These are phyloP conservation scores for Sphaerulina vaccinii DNA, from an alignment of 2,329 filamentous ascomycete species.

Conservation along the genomic window DNA sequence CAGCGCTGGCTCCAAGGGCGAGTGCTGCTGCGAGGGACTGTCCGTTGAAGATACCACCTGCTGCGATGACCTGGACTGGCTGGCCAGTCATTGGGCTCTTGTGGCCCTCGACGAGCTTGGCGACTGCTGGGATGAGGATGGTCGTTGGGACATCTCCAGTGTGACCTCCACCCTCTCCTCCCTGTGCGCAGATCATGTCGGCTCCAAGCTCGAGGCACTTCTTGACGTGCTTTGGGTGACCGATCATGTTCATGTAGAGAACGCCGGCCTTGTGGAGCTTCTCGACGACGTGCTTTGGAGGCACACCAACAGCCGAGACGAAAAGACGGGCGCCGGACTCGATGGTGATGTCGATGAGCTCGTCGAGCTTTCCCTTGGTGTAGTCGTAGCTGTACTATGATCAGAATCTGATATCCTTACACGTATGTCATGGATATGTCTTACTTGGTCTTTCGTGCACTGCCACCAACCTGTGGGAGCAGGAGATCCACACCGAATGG, in stretches of 20 bases:
- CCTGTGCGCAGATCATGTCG: slow-evolving; percentile 97
- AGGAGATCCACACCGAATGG: slow-evolving; percentile 94
- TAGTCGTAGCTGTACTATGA: slow-evolving; percentile 81
- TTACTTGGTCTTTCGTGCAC: slow-evolving; percentile 89
- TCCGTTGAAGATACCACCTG: slow-evolving; percentile 91
- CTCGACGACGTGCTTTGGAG: slow-evolving; percentile 84
- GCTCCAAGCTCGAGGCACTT: slow-evolving; percentile 91
- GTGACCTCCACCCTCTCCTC: slow-evolving; percentile 86
- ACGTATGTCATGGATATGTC: slow-evolving; percentile 14
- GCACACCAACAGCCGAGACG: slow-evolving; percentile 93
- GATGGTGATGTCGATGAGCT: slow-evolving; percentile 89
- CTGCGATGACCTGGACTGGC: slow-evolving; percentile 88
- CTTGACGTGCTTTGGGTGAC: slow-evolving; percentile 97
- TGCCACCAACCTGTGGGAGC: slow-evolving; percentile 90
- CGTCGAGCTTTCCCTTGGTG: slow-evolving; percentile 96
- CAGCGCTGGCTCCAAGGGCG: slow-evolving; percentile 86
- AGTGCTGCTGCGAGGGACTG: slow-evolving; percentile 84
- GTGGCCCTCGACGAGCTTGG: slow-evolving; percentile 73
- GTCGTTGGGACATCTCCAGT: slow-evolving; percentile 83
- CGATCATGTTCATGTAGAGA: slow-evolving; percentile 99
- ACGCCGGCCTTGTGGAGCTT: slow-evolving; percentile 83
- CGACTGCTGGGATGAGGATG: slow-evolving; percentile 88
- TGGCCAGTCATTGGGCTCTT: slow-evolving; percentile 84
- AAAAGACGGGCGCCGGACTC: slow-evolving; percentile 88
- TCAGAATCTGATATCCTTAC: slow-evolving; percentile 14